phyloP scores from a whole-genome alignment of 1,284 basidiomycete species.

The Peniophora sp. region DNA sequence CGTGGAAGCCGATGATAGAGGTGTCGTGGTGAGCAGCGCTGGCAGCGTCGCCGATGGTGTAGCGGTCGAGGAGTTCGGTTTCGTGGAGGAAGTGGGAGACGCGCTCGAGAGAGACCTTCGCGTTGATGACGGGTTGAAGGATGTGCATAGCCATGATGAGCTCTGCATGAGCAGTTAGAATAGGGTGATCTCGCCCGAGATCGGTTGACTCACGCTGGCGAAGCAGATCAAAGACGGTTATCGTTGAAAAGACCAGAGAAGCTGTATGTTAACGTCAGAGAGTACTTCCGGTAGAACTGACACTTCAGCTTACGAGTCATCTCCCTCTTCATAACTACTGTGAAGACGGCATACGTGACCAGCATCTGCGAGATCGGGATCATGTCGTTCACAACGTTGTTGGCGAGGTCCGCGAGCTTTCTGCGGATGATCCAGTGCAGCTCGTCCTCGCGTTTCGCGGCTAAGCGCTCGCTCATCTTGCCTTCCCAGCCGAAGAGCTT shows the following conservation, averaged over 20 bases:
- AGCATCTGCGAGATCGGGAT: conserved; percentile 58
- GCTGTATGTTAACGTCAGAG: conserved; percentile 19
- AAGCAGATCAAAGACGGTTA: conserved; percentile 20
- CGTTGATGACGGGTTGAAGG: conserved; percentile 24
- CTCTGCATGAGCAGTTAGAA: conserved; percentile 25
- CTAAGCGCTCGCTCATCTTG: conserved; percentile 33
- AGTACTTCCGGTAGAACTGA: too few relatives aligned
- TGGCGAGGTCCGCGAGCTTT: conserved; percentile 29
- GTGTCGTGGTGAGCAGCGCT: conserved; percentile 15
- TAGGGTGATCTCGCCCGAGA: conserved; percentile 23
- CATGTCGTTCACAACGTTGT: conserved; percentile 34
- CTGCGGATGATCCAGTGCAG: conserved; percentile 37
- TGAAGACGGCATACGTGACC: conserved; percentile 41
- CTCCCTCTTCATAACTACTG: conserved; percentile 22
- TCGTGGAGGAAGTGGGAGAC: conserved; percentile 37
- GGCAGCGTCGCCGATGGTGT: conserved; percentile 20
- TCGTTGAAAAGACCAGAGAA: conserved; percentile 31
- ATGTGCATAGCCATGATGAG: conserved; percentile 23
- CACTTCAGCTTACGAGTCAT: conserved; percentile 7
- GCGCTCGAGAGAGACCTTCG: conserved; percentile 40
- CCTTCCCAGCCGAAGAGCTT: conserved; percentile 58
- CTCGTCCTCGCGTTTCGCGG: conserved; percentile 48
- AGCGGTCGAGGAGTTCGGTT: conserved; percentile 45
- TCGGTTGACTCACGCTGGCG: conserved; percentile 18
- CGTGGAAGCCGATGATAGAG: conserved; percentile 29